phyloP scores from a whole-genome alignment of 2,329 filamentous ascomycete genomes.

The Phialocephala subalpina region DNA sequence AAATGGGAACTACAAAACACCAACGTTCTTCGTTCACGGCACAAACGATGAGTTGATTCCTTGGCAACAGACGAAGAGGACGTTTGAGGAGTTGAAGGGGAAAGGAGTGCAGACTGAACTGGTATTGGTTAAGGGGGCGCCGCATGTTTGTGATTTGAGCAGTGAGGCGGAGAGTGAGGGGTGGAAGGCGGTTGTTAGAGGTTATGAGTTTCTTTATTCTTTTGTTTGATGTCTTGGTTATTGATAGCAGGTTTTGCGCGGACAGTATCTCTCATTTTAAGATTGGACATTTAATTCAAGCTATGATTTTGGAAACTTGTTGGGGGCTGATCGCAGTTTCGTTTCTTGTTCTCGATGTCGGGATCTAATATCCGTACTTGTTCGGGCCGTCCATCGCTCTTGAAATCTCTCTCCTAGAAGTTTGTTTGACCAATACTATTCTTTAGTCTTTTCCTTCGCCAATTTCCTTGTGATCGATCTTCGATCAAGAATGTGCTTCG shows the following conservation, averaged over 20 bases:
- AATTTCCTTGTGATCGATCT: no score
- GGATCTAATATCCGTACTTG: no score
- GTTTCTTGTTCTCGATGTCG: no score
- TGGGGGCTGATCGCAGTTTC: no score
- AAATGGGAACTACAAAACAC: constrained; percentile 42
- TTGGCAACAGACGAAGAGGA: constrained; percentile 41
- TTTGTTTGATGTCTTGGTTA: constrained; percentile 3
- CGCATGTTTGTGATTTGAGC: constrained; percentile 24
- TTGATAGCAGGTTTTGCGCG: background rate
- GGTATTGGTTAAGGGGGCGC: background rate
- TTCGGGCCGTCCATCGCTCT: no score
- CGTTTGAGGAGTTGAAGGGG: constrained; percentile 34
- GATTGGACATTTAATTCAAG: no score
- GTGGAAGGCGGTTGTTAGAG: constrained; percentile 5
- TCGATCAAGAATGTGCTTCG: no score
- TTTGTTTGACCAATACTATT: no score
- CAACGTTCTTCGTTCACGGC: constrained; percentile 47
- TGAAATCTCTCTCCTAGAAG: no score
- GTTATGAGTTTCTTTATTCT: constrained; percentile 17
- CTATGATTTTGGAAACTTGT: no score
- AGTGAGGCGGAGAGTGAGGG: constrained; percentile 3
- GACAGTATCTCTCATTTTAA: background rate
- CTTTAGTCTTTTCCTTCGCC: no score
- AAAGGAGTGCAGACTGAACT: constrained; percentile 25
- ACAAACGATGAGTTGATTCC: constrained; percentile 46